A percentile compares a stretch with the other conserved stretches of the same genome.
Conservation (phyloP, 305 asterid genomes). For the Fraxinus velutina region DNA sequence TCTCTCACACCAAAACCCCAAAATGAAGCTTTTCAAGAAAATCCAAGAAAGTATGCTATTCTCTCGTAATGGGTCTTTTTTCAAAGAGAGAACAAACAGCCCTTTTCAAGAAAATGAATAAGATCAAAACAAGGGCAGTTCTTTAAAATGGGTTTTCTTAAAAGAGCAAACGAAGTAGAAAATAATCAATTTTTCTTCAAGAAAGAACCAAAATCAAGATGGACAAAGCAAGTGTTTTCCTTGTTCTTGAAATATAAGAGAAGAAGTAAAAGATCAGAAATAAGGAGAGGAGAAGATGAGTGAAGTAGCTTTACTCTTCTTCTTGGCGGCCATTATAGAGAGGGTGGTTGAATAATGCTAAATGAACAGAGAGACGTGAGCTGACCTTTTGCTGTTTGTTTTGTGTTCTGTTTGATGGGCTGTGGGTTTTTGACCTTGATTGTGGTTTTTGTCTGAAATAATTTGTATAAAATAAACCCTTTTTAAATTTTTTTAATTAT, state of each 20-base stretch:
- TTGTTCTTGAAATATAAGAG: background rate
- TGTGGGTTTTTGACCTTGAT: conserved; percentile 41
- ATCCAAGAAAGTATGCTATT: background rate
- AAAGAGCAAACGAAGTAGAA: conserved; percentile 8
- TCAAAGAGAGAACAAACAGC: background rate
- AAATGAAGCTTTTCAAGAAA: conserved; percentile 25
- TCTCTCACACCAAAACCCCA: conserved; percentile 11
- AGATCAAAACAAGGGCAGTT: conserved; percentile 5
- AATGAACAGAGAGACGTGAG: conserved; percentile 38
- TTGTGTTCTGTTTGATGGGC: conserved; percentile 30
- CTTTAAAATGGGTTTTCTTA: conserved; percentile 27
- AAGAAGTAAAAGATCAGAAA: background rate
- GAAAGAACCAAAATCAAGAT: conserved; percentile 41
- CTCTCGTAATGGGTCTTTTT: background rate
- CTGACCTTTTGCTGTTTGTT: conserved; percentile 54
- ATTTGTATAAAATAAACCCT: background rate
- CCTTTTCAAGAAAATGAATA: conserved; percentile 8
- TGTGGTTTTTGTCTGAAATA: conserved; percentile 20
- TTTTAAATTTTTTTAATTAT: background rate
- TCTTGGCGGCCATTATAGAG: conserved; percentile 33
- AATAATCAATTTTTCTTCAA: conserved; percentile 12
- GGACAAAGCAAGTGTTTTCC: background rate
- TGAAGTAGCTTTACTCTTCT: conserved; percentile 34
- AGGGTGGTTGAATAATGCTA: conserved; percentile 27
- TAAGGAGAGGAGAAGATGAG: conserved; percentile 14